Evolutionary conservation across 192 early-diverging fungal species (phyloP).

Genomic region (Dispira simplex): DNA sequence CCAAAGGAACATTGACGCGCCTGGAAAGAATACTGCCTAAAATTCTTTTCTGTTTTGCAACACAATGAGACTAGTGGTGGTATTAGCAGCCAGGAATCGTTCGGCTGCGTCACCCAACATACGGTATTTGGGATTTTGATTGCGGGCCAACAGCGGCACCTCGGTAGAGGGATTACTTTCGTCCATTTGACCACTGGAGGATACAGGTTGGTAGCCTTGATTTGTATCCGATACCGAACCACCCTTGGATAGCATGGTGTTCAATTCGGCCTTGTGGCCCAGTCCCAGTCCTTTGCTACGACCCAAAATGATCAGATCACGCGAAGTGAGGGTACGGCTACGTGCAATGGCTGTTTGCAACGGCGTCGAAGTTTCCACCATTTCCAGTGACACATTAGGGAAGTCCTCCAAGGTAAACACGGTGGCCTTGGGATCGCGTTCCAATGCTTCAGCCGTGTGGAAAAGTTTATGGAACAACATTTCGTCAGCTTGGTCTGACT

Average conservation of each 20-base stretch:
- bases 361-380: constrained; percentile 21
- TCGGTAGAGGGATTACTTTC: neutral
- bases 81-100: constrained; percentile 8
- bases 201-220: neutral
- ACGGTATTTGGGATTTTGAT: constrained; percentile 5
- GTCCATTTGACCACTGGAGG: neutral
- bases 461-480: constrained; percentile 15
- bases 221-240: neutral
- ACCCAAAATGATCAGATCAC: constrained; percentile 23
- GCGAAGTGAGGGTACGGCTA: constrained; percentile 13
- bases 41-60: neutral
- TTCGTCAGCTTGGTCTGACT: constrained; percentile 13
- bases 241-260: neutral
- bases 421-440: constrained; percentile 10
- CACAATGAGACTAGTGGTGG: neutral
- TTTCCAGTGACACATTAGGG: constrained; percentile 21
- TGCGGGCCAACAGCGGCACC: neutral
- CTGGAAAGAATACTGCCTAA: neutral
- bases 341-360: constrained; percentile 22
- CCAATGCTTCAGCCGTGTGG: constrained; percentile 10
- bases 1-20: no score
- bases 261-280: neutral
- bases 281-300: constrained; percentile 5
- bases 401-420: constrained; percentile 7
- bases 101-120: constrained; percentile 5